phyloP scores from a whole-genome alignment of 2,329 filamentous ascomycete species.

The Exophiala xenobiotica region DNA sequence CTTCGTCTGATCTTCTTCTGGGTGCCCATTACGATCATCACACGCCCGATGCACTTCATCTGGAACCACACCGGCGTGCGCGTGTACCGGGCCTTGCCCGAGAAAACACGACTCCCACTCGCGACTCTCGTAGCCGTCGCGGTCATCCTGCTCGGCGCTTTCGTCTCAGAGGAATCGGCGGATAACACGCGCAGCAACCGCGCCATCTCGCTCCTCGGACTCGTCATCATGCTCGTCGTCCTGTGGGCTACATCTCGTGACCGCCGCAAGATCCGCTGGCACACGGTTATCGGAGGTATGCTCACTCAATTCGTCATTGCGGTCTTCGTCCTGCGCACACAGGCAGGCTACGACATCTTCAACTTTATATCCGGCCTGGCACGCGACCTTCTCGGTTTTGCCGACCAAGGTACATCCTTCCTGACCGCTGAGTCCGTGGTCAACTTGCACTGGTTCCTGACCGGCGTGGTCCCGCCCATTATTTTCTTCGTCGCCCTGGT shows the following conservation, averaged over 20 bases:
- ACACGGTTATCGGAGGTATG: slow-evolving; percentile 85
- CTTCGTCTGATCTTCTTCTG: slow-evolving; percentile 74
- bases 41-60: slow-evolving; percentile 62
- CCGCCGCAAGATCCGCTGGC: slow-evolving; percentile 62
- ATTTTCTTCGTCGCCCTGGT: slow-evolving; percentile 96
- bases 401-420: slow-evolving; percentile 70
- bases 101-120: slow-evolving; percentile 61
- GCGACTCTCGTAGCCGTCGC: slow-evolving; percentile 65
- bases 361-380: slow-evolving; percentile 78
- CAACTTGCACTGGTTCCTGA: slow-evolving; percentile 66
- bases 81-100: slow-evolving; percentile 63
- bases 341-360: slow-evolving; percentile 86
- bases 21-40: slow-evolving; percentile 66
- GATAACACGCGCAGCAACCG: slow-evolving; percentile 81
- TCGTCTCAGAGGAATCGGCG: slow-evolving; percentile 66
- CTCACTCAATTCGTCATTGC: slow-evolving; percentile 83
- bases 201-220: slow-evolving; percentile 75
- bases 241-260: slow-evolving; percentile 73
- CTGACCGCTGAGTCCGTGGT: slow-evolving; percentile 54
- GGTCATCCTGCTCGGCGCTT: slow-evolving; percentile 74
- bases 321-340: slow-evolving; percentile 80
- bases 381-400: slow-evolving; percentile 71
- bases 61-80: slow-evolving; percentile 67
- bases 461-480: slow-evolving; percentile 80
- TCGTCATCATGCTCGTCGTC: slow-evolving; percentile 65